Conservation (phyloP, 805 yeast species). For the Alloascoidea africana region DNA sequence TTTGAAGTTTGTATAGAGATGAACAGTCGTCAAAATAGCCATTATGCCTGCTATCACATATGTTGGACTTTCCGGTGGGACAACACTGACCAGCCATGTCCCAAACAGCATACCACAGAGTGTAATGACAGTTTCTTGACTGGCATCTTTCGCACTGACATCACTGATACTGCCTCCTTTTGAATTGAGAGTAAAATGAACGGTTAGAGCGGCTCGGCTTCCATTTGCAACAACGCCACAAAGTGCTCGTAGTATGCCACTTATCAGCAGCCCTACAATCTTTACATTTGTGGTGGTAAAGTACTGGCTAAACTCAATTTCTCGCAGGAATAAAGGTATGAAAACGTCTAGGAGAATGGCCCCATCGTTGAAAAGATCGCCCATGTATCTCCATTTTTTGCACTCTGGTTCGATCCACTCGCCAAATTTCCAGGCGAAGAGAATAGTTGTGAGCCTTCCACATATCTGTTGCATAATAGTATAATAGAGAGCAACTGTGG, state of each 20-base stretch:
- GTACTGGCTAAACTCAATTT: neutral
- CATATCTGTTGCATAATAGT: conserved; percentile 19
- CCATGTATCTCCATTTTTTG: conserved; percentile 18
- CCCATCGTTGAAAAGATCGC: conserved; percentile 19
- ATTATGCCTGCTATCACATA: conserved; percentile 15
- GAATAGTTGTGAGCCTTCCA: conserved; percentile 20
- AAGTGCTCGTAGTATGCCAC: conserved; percentile 17
- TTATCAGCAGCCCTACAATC: conserved; percentile 14
- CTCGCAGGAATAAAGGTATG: conserved; percentile 14
- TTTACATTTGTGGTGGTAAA: conserved; percentile 4
- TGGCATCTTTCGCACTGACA: conserved; percentile 20
- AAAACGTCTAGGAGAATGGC: conserved; percentile 18
- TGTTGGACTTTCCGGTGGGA: conserved; percentile 11
- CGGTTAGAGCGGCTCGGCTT: conserved; percentile 20
- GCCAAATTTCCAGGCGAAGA: conserved; percentile 20
- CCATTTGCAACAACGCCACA: conserved; percentile 23
- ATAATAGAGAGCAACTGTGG: conserved; percentile 20
- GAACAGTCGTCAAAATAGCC: conserved; percentile 12
- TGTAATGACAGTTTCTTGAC: conserved; percentile 21
- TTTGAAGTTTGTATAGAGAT: conserved; percentile 18
- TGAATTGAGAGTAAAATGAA: conserved; percentile 19
- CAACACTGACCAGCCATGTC: conserved; percentile 14
- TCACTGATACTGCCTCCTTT: conserved; percentile 18
- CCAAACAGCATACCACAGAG: conserved; percentile 20
- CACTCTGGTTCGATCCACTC: conserved; percentile 20